Percentiles rank a stretch among this genome's conserved stretches.
These are phyloP conservation scores for Bolboschoenoplectus hybrid DNA, from an alignment of 202 grass and related monocot genomes.

Conservation along the genomic window DNA sequence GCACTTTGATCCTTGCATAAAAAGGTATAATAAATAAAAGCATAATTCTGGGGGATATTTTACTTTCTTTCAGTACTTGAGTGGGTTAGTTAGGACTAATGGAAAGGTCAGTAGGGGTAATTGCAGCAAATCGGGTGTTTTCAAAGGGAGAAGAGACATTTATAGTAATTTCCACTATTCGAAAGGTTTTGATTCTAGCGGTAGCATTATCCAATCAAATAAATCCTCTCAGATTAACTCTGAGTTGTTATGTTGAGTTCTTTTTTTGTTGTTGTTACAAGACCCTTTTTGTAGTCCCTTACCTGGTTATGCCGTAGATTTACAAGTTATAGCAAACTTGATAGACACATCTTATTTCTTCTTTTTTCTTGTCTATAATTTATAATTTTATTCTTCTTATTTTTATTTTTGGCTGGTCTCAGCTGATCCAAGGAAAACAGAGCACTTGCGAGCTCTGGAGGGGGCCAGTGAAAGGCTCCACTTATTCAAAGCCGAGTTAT, in stretches of 20 bases:
- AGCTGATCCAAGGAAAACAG: constrained; percentile 45
- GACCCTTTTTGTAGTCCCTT: background rate
- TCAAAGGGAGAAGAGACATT: background rate
- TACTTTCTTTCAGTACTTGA: background rate
- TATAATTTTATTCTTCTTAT: background rate
- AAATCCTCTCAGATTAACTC: background rate
- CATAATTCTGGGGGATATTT: background rate
- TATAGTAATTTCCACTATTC: background rate
- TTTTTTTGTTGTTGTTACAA: background rate
- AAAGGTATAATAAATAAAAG: background rate
- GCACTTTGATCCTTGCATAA: background rate
- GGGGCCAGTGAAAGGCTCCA: constrained; percentile 42
- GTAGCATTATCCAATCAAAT: background rate
- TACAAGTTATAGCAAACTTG: background rate
- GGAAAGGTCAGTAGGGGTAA: background rate
- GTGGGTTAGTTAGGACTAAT: background rate
- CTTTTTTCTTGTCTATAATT: background rate
- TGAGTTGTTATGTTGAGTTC: background rate
- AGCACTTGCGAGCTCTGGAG: constrained; percentile 41
- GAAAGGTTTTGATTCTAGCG: background rate
- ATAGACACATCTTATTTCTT: background rate
- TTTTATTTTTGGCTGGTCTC: constrained; percentile 1
- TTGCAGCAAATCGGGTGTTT: background rate
- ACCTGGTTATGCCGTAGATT: background rate
- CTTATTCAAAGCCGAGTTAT: constrained; percentile 38